Base-by-base conservation (phyloP, 192 early-diverging fungal species). In the Coemansia sp. region DNA sequence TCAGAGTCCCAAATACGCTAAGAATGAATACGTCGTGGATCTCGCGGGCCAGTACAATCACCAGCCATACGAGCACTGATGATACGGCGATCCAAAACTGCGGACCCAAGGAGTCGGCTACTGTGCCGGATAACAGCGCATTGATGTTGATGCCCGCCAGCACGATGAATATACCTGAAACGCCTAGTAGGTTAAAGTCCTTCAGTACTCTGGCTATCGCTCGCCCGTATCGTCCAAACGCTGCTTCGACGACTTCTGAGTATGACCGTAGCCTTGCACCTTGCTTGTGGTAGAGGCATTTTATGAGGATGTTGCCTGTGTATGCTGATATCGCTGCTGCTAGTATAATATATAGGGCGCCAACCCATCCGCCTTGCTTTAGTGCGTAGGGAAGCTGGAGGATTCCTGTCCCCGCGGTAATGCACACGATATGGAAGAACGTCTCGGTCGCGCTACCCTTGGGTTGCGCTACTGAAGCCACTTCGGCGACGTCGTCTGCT, bases 351-450 rank as follows among this genome's bases (percentile, higher is more conserved):
- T 94, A 79, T n/a, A 88, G 68, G 8, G 91, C 64, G 38, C 90
- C 90, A 29, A 89, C 75, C 95, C 95, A 96, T 1, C 95, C 95
- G 64, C 89, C 87, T 40, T 89, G 80, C 43, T 74, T 85, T 16
- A 96, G 83, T 5, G 93, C 90, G 72, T 90, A 95, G 3, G 95
- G 95, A 20, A 96, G 83, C 72, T 94, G 93, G 27, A 95, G 87
- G 29, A 92, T 88, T 13, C 95, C 95, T 10, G 90, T 91, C 43
- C 94, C 94, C 13, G 92, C 92, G 13, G 91, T 89, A 20, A 92
- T 90, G 70, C 93, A 95, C 13, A 84, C 77, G 13, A 84, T 84
- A 49, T 84, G 81, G 73, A 84, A 79, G 43, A 79, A 84, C 12
- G 77, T 75, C 67, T 84, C 81, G 3, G 66, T 60, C 2, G 70